Evolutionary conservation across 2,329 filamentous ascomycete species (phyloP).

Genomic region (Coleophoma eucalyptorum): DNA sequence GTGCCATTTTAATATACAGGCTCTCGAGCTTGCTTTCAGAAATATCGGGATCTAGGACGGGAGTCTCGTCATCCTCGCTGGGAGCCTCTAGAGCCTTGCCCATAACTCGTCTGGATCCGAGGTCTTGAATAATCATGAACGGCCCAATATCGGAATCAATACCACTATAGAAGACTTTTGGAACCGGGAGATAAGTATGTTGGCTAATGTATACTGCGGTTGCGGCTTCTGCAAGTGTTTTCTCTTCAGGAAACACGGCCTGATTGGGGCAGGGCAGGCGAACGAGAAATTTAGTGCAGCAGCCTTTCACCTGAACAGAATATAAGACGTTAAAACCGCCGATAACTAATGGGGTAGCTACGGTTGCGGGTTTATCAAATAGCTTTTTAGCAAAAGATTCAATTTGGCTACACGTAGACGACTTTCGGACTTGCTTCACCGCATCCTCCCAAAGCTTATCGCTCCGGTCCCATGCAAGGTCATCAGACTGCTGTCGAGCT

Average conservation of each 20-base stretch:
- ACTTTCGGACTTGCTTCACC: constrained; percentile 14
- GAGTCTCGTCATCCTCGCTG: constrained; percentile 13
- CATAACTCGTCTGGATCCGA: constrained; percentile 14
- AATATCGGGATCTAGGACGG: constrained; percentile 21
- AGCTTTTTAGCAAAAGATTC: background rate
- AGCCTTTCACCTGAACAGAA: background rate
- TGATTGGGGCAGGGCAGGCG: constrained; percentile 3
- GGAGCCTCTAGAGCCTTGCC: constrained; percentile 14
- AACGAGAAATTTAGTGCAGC: background rate
- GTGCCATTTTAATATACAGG: constrained; percentile 5
- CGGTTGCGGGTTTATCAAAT: background rate
- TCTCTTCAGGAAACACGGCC: constrained; percentile 6
- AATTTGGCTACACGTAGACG: background rate
- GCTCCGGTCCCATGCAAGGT: constrained; percentile 26
- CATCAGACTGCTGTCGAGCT: constrained; percentile 24
- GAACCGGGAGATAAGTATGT: constrained; percentile 4
- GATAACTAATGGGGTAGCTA: background rate
- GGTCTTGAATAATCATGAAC: constrained; percentile 9
- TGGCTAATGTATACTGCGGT: constrained; percentile 1
- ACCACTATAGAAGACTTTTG: background rate
- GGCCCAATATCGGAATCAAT: constrained; percentile 6
- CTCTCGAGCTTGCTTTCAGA: constrained; percentile 1
- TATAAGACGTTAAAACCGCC: constrained; percentile 1
- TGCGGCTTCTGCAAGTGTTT: constrained; percentile 6
- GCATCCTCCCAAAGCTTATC: constrained; percentile 23